Evolutionary conservation across 768 basidiomycete genomes (phyloP).

Genomic region (Agaricus bisporus): DNA sequence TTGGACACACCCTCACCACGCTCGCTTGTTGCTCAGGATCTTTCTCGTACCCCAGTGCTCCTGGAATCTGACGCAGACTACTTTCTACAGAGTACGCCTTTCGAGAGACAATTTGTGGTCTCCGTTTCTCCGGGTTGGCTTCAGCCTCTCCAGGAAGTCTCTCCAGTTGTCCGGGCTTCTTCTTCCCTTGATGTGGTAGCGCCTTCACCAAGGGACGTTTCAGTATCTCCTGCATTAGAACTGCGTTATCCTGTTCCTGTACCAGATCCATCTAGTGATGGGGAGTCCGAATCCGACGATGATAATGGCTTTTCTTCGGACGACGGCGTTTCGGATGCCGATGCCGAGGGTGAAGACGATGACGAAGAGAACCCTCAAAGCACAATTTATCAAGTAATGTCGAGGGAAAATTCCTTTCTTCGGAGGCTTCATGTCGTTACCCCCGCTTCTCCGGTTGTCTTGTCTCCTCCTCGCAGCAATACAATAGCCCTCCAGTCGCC

Average conservation of each 20-base stretch:
- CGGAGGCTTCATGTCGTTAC: conserved; percentile 1
- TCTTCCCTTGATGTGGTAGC: conserved; percentile 3
- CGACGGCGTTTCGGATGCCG: background rate
- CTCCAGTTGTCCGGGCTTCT: conserved; percentile 23
- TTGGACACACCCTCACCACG: conserved; percentile 22
- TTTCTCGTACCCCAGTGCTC: conserved; percentile 1
- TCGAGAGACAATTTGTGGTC: conserved; percentile 13
- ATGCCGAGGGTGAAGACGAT: conserved; percentile 2
- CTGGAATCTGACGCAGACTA: conserved; percentile 5
- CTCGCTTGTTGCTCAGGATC: conserved; percentile 9
- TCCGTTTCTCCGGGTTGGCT: conserved; percentile 13
- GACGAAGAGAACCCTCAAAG: background rate
- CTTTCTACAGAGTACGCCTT: conserved; percentile 14
- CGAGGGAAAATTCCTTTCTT: background rate
- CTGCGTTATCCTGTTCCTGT: background rate
- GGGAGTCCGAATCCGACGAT: background rate
- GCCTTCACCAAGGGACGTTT: background rate
- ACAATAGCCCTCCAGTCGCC: conserved; percentile 14
- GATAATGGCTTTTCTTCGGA: background rate
- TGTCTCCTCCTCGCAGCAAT: background rate
- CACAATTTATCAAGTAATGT: background rate
- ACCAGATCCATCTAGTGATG: background rate
- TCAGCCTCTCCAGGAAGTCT: conserved; percentile 20
- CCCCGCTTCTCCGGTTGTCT: background rate
- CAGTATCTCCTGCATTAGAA: background rate